Evolutionary conservation across 305 asterid genomes (phyloP), one percentile per base, ranked within the genome.

Genomic region (Euphrasia arctica): DNA sequence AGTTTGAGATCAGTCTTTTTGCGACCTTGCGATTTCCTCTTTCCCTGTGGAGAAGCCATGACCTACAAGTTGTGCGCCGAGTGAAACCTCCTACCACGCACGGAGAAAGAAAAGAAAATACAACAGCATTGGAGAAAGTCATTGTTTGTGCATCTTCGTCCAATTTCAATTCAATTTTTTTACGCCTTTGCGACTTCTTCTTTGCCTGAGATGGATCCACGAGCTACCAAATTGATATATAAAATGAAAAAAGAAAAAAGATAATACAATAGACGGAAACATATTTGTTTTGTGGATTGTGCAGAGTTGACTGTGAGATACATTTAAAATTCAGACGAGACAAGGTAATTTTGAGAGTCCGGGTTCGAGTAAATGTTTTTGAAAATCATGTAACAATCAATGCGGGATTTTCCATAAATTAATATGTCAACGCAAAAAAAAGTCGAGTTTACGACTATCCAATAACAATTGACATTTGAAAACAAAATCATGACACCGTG

Each of bases 141-240:
- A 72, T 74, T 0, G 70, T 70, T 32, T 84, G 64, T 4, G 82
- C 77, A 25, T 69, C 74, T 54, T 74, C 80, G 14, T 74, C 77
- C 36, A 67, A 11, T 18, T 79, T 82, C 74, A 82, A 79, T 12
- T 74, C 78, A 2, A 74, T 77, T 65, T 79, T 79, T 51, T 58
- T 66, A 2, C 87, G 75, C n/a, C 84, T 84, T 62, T 13, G 64
- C 1, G 80, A 63, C 64, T 54, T 74, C 72, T 60, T 74, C 72
- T 60, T 74, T 65, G 60, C 70, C 27, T 43, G 49, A 8, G 49
- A 12, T 9, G 49, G 49, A 43, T 12, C 49, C 49, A 43, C 10
- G 11, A 43, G 49, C 13, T 9, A 12, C 49, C 2, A 43, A 12
- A 43, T 43, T 43, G 49, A 43, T 43, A 43, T 9, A 43, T 9